phyloP scores from a whole-genome alignment of 1,284 basidiomycete genomes.

The Cronartium ribicola region DNA sequence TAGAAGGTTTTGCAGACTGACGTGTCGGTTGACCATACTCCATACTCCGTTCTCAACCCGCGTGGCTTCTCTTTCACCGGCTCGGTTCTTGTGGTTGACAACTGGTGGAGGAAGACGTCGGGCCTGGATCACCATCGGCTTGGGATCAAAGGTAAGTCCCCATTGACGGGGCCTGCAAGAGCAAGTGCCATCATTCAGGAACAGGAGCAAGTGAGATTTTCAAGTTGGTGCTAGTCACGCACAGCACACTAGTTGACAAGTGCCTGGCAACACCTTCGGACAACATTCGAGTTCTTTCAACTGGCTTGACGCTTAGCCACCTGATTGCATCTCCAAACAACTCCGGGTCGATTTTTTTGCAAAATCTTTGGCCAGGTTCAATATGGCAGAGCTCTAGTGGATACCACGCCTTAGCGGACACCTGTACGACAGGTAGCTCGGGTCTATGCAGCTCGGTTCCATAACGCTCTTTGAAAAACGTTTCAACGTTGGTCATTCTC shows the following conservation, averaged over 20 bases:
- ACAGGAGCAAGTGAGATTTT: background rate
- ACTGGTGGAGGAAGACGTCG: slow-evolving; percentile 31
- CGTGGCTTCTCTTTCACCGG: slow-evolving; percentile 6
- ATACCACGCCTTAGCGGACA: slow-evolving; percentile 46
- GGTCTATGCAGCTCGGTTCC: slow-evolving; percentile 42
- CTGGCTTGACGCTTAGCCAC: slow-evolving; percentile 42
- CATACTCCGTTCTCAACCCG: slow-evolving; percentile 16
- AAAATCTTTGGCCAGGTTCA: slow-evolving; percentile 43
- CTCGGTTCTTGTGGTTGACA: slow-evolving; percentile 2
- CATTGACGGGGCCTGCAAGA: slow-evolving; percentile 19
- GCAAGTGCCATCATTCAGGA: background rate
- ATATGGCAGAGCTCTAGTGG: slow-evolving; percentile 45
- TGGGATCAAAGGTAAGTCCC: slow-evolving; percentile 23
- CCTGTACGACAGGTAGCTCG: slow-evolving; percentile 43
- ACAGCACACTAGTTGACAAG: background rate
- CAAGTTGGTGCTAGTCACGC: background rate
- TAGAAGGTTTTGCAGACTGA: background rate
- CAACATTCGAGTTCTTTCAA: slow-evolving; percentile 29
- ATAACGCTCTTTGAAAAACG: slow-evolving; percentile 33
- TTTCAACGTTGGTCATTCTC: slow-evolving; percentile 16
- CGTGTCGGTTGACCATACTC: slow-evolving; percentile 21
- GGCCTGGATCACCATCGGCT: slow-evolving; percentile 19
- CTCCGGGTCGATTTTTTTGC: slow-evolving; percentile 45
- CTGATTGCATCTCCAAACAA: slow-evolving; percentile 44
- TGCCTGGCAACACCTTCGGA: slow-evolving; percentile 18